These are phyloP conservation scores for Penicillium concentricum DNA, from an alignment of 2,329 filamentous ascomycete genomes.

Conservation along the genomic window DNA sequence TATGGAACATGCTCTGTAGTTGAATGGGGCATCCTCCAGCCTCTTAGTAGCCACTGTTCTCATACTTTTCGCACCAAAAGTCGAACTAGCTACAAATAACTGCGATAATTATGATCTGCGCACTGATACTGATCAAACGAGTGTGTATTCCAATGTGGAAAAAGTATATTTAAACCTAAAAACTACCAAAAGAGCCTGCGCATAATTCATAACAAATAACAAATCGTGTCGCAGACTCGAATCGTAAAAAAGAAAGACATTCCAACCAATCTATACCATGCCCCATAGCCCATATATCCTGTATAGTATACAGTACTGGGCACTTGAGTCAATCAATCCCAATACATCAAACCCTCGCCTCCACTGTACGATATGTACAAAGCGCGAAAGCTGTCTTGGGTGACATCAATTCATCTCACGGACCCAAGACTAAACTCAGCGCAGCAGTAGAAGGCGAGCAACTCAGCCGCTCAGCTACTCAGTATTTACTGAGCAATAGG, in stretches of 20 bases:
- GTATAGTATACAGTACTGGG: conserved; percentile 1
- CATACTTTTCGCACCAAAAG: background rate
- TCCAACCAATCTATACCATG: background rate
- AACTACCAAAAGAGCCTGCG: background rate
- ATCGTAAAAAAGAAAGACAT: background rate
- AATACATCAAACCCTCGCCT: background rate
- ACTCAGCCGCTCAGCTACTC: background rate
- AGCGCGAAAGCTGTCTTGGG: background rate
- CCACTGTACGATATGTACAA: background rate
- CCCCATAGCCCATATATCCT: background rate
- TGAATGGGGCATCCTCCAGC: too few relatives aligned
- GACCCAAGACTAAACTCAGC: background rate
- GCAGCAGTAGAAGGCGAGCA: background rate
- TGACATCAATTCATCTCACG: background rate
- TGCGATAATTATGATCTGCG: background rate
- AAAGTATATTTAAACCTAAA: background rate
- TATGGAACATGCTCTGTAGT: too few relatives aligned
- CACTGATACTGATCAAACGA: background rate
- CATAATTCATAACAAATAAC: background rate
- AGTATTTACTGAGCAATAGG: background rate
- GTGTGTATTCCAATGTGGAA: background rate
- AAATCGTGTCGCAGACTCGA: background rate
- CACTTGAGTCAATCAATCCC: conserved; percentile 1
- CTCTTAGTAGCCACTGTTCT: background rate
- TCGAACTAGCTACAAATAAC: background rate